Percentiles rank a stretch among this genome's conserved stretches.
These are phyloP conservation scores for Melaleuca quinquenervia DNA, from an alignment of 345 rosid genomes.

Conservation along the genomic window DNA sequence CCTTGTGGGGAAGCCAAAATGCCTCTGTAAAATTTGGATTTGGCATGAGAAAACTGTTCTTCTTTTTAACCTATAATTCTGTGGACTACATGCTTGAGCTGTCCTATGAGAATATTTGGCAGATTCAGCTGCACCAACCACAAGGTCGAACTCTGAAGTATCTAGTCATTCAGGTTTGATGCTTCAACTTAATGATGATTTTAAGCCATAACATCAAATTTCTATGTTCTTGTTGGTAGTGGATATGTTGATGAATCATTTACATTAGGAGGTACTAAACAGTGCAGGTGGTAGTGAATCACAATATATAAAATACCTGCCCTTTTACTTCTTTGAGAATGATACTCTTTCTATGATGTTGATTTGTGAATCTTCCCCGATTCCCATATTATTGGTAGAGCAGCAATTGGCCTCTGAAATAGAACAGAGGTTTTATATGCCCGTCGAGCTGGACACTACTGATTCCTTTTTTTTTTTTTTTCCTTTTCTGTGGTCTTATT, in stretches of 20 bases:
- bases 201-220: neutral
- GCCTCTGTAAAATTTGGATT: conserved; percentile 11
- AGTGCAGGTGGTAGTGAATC: neutral
- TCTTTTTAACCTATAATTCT: conserved; percentile 1
- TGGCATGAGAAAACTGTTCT: conserved; percentile 2
- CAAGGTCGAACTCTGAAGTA: neutral
- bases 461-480: neutral
- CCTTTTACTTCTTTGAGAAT: neutral
- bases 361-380: neutral
- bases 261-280: neutral
- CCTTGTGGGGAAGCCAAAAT: conserved; percentile 12
- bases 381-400: neutral
- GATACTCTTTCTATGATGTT: neutral
- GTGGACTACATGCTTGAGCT: conserved; percentile 20
- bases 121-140: conserved; percentile 9
- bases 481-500: neutral
- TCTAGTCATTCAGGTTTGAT: conserved; percentile 24
- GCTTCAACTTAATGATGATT: neutral
- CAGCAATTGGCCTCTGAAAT: neutral
- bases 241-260: neutral
- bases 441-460: neutral
- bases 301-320: neutral
- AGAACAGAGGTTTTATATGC: neutral
- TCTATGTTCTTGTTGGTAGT: neutral
- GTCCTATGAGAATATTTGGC: conserved; percentile 21